Conservation (phyloP, 257 asterid species). For the Nicotiana benthamiana region DNA sequence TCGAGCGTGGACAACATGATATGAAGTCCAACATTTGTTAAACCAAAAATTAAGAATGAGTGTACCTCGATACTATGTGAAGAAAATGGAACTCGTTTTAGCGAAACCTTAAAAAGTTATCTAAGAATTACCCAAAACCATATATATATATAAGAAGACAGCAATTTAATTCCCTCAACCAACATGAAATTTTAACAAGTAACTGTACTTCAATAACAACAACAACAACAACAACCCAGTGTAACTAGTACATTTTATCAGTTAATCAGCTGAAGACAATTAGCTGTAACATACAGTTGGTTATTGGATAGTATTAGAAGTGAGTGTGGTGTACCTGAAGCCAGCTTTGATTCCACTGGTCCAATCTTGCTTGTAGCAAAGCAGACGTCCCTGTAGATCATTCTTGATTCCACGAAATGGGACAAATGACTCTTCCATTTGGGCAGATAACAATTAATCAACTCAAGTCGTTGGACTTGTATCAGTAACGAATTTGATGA, state of each 20-base stretch:
- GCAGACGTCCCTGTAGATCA: conserved; percentile 55
- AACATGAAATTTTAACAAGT: too few species aligned
- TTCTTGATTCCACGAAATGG: conserved; percentile 82
- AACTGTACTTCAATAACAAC: too few species aligned
- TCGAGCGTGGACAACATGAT: too few species aligned
- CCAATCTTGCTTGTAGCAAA: conserved; percentile 89
- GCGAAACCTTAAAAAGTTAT: too few species aligned
- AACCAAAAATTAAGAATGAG: too few species aligned
- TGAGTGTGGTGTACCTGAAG: conserved; percentile 35
- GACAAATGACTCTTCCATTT: conserved; percentile 73
- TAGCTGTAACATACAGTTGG: neutral
- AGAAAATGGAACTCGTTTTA: too few species aligned
- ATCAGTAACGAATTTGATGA: neutral
- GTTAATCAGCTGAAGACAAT: neutral
- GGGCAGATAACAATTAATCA: neutral
- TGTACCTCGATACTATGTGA: too few species aligned
- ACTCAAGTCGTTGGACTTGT: neutral
- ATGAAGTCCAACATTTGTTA: too few species aligned
- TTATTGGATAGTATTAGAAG: neutral
- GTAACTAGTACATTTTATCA: neutral
- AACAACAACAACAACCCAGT: too few species aligned
- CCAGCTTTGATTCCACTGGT: conserved; percentile 74
- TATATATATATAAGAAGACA: too few species aligned
- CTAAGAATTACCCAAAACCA: too few species aligned
- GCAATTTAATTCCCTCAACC: too few species aligned